These are phyloP conservation scores for Aurifilum marmelostoma DNA, from an alignment of 2,329 filamentous ascomycete genomes.

Conservation along the genomic window DNA sequence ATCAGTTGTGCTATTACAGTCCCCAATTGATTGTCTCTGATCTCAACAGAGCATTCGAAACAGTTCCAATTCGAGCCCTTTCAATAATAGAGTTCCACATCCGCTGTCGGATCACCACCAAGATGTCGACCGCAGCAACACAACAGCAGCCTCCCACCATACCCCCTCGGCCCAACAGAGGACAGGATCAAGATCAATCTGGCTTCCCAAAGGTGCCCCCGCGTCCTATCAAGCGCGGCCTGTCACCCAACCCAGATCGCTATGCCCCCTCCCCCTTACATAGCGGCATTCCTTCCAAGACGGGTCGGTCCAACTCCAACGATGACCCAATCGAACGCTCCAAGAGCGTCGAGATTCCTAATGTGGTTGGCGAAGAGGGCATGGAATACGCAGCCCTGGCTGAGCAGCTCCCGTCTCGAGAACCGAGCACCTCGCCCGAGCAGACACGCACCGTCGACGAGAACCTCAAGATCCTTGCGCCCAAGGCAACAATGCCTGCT, in stretches of 20 bases:
- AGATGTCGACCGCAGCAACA: conserved; percentile 52
- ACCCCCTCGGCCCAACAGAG: conserved; percentile 59
- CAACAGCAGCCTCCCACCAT: conserved; percentile 57
- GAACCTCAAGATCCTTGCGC: conserved; percentile 85
- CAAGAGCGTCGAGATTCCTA: conserved; percentile 79
- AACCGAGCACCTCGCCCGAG: conserved; percentile 56
- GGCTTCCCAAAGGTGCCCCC: conserved; percentile 73
- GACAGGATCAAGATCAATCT: conserved; percentile 49
- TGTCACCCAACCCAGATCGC: conserved; percentile 76
- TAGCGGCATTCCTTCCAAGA: conserved; percentile 60
- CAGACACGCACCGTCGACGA: conserved; percentile 79
- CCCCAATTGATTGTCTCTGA: not conserved
- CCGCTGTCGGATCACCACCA: conserved; percentile 24
- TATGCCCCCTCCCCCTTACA: conserved; percentile 88
- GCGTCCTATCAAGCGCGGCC: conserved; percentile 76
- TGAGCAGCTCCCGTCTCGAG: conserved; percentile 51
- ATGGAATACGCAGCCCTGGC: conserved; percentile 74
- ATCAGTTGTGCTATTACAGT: conserved; percentile 1
- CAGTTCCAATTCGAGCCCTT: not conserved
- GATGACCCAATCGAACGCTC: conserved; percentile 61
- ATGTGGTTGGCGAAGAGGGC: conserved; percentile 81
- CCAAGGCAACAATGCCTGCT: conserved; percentile 81
- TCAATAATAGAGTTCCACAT: not conserved
- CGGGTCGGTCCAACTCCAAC: conserved; percentile 41
- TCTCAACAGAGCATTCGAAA: not conserved